phyloP scores from a whole-genome alignment of 768 basidiomycete species.

The Suillus placidus region DNA sequence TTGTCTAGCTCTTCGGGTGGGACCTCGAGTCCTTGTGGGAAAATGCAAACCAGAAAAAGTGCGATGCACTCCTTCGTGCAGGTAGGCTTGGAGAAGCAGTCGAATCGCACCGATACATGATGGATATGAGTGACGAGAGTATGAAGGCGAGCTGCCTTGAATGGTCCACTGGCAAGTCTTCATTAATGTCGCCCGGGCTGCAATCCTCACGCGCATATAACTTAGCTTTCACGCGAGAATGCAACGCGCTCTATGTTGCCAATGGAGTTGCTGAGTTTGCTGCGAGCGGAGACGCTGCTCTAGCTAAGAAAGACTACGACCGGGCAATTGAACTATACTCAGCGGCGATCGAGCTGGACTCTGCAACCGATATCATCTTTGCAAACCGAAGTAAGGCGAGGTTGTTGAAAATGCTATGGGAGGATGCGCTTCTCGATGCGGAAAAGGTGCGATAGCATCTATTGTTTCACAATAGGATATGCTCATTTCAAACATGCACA shows the following conservation, averaged over 20 bases:
- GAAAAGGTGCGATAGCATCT: not conserved
- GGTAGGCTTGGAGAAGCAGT: not conserved
- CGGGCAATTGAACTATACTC: not conserved
- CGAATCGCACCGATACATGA: not conserved
- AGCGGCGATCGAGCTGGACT: not conserved
- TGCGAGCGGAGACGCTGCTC: not conserved
- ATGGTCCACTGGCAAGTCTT: not conserved
- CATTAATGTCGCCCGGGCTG: not conserved
- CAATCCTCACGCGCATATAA: not conserved
- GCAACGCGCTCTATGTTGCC: not conserved
- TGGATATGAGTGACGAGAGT: not conserved
- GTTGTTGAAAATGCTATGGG: not conserved
- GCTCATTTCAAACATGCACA: not conserved
- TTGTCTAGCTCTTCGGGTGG: not conserved
- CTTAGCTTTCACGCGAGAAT: not conserved
- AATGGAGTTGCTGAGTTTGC: not conserved
- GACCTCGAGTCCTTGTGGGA: not conserved
- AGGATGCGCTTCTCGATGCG: not conserved
- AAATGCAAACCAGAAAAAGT: not conserved
- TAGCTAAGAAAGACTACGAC: not conserved
- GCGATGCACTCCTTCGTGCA: not conserved
- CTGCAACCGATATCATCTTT: not conserved
- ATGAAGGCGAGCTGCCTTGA: not conserved
- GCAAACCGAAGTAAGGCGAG: not conserved
- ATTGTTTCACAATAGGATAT: not conserved